These are phyloP conservation scores for Begonia peltatifolia DNA, from an alignment of 306 rosid species.

Conservation along the genomic window DNA sequence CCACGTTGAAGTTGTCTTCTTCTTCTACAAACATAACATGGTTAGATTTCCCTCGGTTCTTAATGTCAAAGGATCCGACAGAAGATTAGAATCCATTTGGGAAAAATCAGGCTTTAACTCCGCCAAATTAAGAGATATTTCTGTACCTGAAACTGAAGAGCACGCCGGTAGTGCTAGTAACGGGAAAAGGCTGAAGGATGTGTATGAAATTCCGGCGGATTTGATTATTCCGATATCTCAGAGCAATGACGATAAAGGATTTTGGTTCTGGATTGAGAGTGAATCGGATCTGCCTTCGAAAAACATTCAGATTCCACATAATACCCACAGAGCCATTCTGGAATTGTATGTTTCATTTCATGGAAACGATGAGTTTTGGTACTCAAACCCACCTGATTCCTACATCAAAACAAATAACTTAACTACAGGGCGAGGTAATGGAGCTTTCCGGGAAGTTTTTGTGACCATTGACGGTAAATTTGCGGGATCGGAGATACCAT, in stretches of 20 bases:
- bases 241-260: conserved; percentile 34
- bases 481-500: conserved; percentile 57
- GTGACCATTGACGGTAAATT: conserved; percentile 48
- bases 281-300: conserved; percentile 17
- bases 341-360: conserved; percentile 63
- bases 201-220: conserved; percentile 42
- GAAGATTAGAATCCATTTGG: conserved; percentile 7
- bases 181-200: background rate
- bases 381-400: conserved; percentile 60
- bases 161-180: background rate
- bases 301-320: conserved; percentile 38
- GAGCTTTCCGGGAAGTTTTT: conserved; percentile 57
- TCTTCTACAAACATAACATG: conserved; percentile 16
- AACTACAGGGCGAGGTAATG: conserved; percentile 47
- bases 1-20: conserved; percentile 36
- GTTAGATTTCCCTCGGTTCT: conserved; percentile 12
- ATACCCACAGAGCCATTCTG: conserved; percentile 38
- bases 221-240: conserved; percentile 60
- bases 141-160: background rate
- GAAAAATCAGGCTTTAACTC: conserved; percentile 7
- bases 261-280: conserved; percentile 50
- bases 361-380: conserved; percentile 89
- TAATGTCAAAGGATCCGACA: background rate
- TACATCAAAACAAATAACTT: conserved; percentile 41
- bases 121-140: conserved; percentile 2